Conservation (phyloP, 2,329 filamentous ascomycete species). For the Alternaria triticina region DNA sequence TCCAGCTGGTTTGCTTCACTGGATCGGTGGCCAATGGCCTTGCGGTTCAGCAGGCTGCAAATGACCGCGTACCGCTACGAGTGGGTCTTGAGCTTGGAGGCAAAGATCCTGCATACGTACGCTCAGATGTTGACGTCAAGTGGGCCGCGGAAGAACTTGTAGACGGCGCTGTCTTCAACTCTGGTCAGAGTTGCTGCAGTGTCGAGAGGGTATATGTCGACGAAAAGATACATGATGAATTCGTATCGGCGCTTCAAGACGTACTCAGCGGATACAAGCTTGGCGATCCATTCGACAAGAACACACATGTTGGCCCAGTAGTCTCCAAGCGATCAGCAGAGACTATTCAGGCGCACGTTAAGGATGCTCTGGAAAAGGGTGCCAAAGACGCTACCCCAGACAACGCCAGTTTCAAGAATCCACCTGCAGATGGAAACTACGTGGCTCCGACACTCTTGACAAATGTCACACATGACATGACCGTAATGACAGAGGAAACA, state of each 20-base stretch:
- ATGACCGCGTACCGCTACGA: slow-evolving; percentile 77
- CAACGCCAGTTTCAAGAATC: slow-evolving; percentile 76
- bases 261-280: slow-evolving; percentile 81
- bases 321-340: slow-evolving; percentile 80
- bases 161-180: slow-evolving; percentile 96
- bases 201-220: slow-evolving; percentile 92
- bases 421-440: slow-evolving; percentile 82
- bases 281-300: slow-evolving; percentile 82
- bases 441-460: slow-evolving; percentile 84
- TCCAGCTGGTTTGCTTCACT: slow-evolving; percentile 89
- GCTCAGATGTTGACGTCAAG: slow-evolving; percentile 81
- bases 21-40: slow-evolving; percentile 89
- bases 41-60: slow-evolving; percentile 82
- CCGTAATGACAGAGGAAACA: slow-evolving; percentile 90
- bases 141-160: slow-evolving; percentile 96
- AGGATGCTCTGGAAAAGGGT: slow-evolving; percentile 82
- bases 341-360: slow-evolving; percentile 77
- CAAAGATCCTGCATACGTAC: slow-evolving; percentile 91
- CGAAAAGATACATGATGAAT: slow-evolving; percentile 80
- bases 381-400: slow-evolving; percentile 84
- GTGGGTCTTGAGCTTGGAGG: slow-evolving; percentile 92
- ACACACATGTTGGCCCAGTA: slow-evolving; percentile 86
- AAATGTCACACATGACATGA: slow-evolving; percentile 81
- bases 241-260: slow-evolving; percentile 78
- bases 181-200: slow-evolving; percentile 96